phyloP scores from a whole-genome alignment of 352 stramenopile genomes.

The Phytophthora brassicae region DNA sequence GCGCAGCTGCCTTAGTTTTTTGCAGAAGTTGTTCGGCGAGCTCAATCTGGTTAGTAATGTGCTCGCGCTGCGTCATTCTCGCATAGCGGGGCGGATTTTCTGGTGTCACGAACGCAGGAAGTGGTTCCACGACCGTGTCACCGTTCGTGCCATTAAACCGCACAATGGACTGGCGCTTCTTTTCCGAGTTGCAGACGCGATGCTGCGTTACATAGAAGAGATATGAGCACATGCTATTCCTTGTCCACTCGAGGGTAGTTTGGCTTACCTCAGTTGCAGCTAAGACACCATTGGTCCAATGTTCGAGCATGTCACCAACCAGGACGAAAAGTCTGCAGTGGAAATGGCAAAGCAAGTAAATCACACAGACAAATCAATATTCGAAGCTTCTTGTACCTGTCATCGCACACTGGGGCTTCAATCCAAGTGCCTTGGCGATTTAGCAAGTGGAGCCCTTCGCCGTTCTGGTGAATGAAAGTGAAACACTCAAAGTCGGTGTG shows the following conservation, averaged over 20 bases:
- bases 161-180: slow-evolving; percentile 82
- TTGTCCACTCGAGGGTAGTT: neutral
- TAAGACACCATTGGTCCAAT: slow-evolving; percentile 79
- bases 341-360: neutral
- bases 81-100: slow-evolving; percentile 57
- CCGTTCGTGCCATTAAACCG: slow-evolving; percentile 80
- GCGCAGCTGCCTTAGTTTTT: slow-evolving; percentile 53
- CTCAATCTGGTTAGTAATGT: slow-evolving; percentile 53
- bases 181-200: slow-evolving; percentile 71
- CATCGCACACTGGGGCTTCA: slow-evolving; percentile 65
- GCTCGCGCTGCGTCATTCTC: slow-evolving; percentile 67
- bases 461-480: slow-evolving; percentile 86
- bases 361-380: neutral
- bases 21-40: slow-evolving; percentile 59
- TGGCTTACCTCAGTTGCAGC: slow-evolving; percentile 65
- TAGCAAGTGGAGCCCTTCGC: slow-evolving; percentile 62
- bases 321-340: slow-evolving; percentile 61
- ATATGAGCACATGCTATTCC: neutral
- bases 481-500: slow-evolving; percentile 89
- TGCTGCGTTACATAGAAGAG: slow-evolving; percentile 43
- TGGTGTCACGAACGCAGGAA: slow-evolving; percentile 57
- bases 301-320: slow-evolving; percentile 80
- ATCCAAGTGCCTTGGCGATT: slow-evolving; percentile 66
- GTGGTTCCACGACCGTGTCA: slow-evolving; percentile 66
- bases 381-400: slow-evolving; percentile 39